Base-by-base conservation (phyloP, 345 rosid genomes). In the Eucalyptus polybractea region DNA sequence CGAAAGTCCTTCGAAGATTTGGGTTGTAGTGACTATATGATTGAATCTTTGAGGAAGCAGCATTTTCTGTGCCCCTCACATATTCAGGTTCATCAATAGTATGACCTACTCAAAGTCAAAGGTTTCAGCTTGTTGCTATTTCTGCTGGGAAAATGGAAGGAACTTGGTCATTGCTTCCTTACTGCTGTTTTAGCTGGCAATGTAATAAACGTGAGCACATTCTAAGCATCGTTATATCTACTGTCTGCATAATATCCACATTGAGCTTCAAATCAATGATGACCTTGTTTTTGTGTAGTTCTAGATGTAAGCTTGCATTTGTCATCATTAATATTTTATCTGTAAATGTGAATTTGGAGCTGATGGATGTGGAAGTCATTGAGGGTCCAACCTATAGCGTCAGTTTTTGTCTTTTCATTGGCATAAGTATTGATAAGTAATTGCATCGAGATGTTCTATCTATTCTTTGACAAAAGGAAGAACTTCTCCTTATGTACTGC, bases 1-100 rank as follows among this genome's bases (percentile, higher is more conserved):
- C 92, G 94, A 88, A 95, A 93, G 90, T 90, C 96, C 25, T 54
- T 54, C 8, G 58, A 19, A 19, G 58, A 54, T 54, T 54, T 54
- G 25, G 58, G 25, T 4, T 54, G 58, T 54, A 19, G 58, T 54
- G 58, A 54, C 58, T 54, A 7, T 4, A 54, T 54, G 58, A 54
- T 54, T 67, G 93, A 96, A 90, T 94, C 99, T 86, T 94, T 97
- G 89, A 93, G 92, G 91, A 90, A 87, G 47, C 97, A 94, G 29
- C 76, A 33, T 56, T 95, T 95, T 90, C 58, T 90, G 80, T 93
- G 95, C 88, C 54, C 99, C 58, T 94, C 99, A 13, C 93, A 91
- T 86, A 95, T 95, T 92, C 99, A 97, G 98, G 99, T 97, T 91
- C 53, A 89, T 69, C 80, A 33, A 47, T 87, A 17, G 17, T 42